Base-by-base conservation (phyloP, 1,139 yeast species). In the Yamadazyma mexicana region DNA sequence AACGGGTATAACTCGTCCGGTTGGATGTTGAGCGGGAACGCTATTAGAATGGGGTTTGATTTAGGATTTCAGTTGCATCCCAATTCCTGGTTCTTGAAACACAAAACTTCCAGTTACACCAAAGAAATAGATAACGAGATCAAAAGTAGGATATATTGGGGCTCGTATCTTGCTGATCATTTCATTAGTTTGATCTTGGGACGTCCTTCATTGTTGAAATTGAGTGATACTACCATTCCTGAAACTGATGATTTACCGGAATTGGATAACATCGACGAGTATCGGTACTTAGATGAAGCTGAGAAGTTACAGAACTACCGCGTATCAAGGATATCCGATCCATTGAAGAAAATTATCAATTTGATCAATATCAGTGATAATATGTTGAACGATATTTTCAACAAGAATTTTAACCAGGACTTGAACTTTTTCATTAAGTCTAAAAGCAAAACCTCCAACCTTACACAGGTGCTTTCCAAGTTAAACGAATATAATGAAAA, bases 1-100 rank as follows among this genome's bases (percentile, higher is more conserved):
- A 68, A 67, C 45, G 83, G 83, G 1, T 65, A 70, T 42, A 75
- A 76, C 48, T 73, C 81, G 5, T 65, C 77, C 45, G 82, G 83
- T 3, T 80, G 85, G 86, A 71, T 79, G 71, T 59, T 77, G 17
- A 69, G 77, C 23, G 86, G 85, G 1, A 64, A 75, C 43, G 85
- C 83, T 2, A 74, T 79, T 54, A 61, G 85, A 47, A 81, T 81
- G 71, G 86, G 87, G 1, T 77, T 69, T 47, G 84, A 80, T 50
- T 61, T 81, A 48, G 86, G 86, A 1, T 81, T 81, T 52, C 84
- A 81, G 53, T 60, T 80, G 37, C 75, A 79, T 44, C 85, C 86
- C 1, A 68, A 75, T 43, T 77, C 74, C n/a, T 79, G 83, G 83
- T 70, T 69, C 48, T 59, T 71, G 25, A 50, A 51, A 22, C 52